Conservation (phyloP, 1,139 yeast genomes). For the Kazachstania sp. region DNA sequence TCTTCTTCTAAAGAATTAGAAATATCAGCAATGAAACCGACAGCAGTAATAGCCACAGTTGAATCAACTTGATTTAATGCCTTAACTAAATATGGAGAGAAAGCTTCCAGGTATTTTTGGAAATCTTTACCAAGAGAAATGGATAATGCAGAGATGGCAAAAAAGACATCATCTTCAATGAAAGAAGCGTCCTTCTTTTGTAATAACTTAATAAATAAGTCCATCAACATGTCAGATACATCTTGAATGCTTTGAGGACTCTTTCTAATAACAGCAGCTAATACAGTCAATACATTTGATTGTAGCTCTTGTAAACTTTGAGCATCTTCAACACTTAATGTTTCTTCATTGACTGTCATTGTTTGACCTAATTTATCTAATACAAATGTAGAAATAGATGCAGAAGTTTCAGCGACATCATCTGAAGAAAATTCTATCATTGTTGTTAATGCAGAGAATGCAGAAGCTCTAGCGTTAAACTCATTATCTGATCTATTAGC, state of each 20-base stretch:
- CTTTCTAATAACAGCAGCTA: conserved; percentile 83
- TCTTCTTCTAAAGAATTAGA: conserved; percentile 79
- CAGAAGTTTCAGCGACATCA: conserved; percentile 61
- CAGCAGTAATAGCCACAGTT: conserved; percentile 78
- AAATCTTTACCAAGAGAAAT: conserved; percentile 65
- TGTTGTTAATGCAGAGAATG: conserved; percentile 85
- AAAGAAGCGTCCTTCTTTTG: conserved; percentile 57
- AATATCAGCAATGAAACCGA: conserved; percentile 94
- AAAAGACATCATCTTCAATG: conserved; percentile 89
- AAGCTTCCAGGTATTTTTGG: conserved; percentile 66
- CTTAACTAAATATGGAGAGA: conserved; percentile 69
- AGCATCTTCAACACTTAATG: conserved; percentile 57
- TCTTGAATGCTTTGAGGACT: conserved; percentile 55
- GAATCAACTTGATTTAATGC: conserved; percentile 79
- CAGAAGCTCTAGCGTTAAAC: conserved; percentile 83
- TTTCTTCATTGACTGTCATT: conserved; percentile 44
- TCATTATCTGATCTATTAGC: conserved; percentile 74
- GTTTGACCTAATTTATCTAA: conserved; percentile 65
- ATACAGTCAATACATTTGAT: conserved; percentile 71
- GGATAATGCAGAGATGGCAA: conserved; percentile 86
- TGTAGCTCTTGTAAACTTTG: conserved; percentile 83
- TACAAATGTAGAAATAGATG: conserved; percentile 66
- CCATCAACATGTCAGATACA: conserved; percentile 81
- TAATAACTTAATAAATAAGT: conserved; percentile 63
- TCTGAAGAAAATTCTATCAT: conserved; percentile 68